phyloP scores from a whole-genome alignment of 306 rosid species.

The Boehmeria nivea region DNA sequence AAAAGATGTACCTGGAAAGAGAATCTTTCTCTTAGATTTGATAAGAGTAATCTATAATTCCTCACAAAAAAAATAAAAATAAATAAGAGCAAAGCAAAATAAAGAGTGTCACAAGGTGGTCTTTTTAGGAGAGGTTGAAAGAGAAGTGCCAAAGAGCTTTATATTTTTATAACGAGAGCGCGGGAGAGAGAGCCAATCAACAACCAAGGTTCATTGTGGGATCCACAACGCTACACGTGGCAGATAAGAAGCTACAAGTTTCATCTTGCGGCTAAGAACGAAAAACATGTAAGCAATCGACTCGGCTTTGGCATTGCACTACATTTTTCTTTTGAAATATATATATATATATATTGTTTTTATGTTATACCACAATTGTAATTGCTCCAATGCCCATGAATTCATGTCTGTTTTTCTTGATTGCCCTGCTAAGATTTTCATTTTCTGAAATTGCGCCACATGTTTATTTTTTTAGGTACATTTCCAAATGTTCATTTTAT shows the following conservation, averaged over 20 bases:
- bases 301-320: slow-evolving; percentile 4
- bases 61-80: too few species aligned
- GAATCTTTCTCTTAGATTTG: slow-evolving; percentile 6
- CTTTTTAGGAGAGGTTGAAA: neutral
- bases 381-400: neutral
- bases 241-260: slow-evolving; percentile 64
- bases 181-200: slow-evolving; percentile 36
- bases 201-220: slow-evolving; percentile 24
- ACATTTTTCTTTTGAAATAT: neutral
- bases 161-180: slow-evolving; percentile 24
- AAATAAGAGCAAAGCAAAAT: neutral
- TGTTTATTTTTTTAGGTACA: too few species aligned
- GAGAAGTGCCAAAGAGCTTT: slow-evolving; percentile 18
- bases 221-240: slow-evolving; percentile 36
- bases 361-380: neutral
- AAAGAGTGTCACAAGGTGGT: too few species aligned
- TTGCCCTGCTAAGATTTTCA: neutral
- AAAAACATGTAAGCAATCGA: slow-evolving; percentile 12
- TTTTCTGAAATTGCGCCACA: neutral
- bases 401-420: neutral
- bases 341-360: too few species aligned
- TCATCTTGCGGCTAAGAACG: slow-evolving; percentile 37
- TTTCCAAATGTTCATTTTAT: too few species aligned
- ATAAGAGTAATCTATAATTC: neutral
- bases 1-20: slow-evolving; percentile 12